Evolutionary conservation across 1,284 basidiomycete species (phyloP).

Genomic region (Meripilus lineatus): DNA sequence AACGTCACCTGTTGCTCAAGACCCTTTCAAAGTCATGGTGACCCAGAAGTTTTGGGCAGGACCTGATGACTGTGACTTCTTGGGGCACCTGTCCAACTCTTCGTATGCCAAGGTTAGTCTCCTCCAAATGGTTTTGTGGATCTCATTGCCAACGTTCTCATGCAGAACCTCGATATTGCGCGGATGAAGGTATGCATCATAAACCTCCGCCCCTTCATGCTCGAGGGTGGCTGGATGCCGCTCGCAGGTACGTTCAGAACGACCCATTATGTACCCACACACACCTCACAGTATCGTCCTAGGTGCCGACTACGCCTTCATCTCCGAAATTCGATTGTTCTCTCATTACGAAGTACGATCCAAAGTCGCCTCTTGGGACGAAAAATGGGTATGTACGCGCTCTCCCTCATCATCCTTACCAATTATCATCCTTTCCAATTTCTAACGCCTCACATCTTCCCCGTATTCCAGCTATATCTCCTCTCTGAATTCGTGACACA

Average conservation of each 20-base stretch:
- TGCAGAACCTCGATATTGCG: slow-evolving; percentile 1
- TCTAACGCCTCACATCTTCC: too few relatives aligned
- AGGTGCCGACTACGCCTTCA: slow-evolving; percentile 63
- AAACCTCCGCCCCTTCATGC: slow-evolving; percentile 6
- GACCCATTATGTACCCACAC: too few relatives aligned
- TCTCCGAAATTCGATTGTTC: slow-evolving; percentile 72
- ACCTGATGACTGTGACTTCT: too few relatives aligned
- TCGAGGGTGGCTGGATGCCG: slow-evolving; percentile 5
- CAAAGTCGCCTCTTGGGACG: slow-evolving; percentile 64
- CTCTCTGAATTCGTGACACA: slow-evolving; percentile 5
- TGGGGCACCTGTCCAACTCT: too few relatives aligned
- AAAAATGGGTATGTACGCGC: slow-evolving; percentile 65
- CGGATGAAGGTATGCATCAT: slow-evolving; percentile 2
- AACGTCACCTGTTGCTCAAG: too few relatives aligned
- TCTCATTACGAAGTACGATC: slow-evolving; percentile 60
- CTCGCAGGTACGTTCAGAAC: slow-evolving; percentile 1
- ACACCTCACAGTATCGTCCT: too few relatives aligned
- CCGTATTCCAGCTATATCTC: slow-evolving; percentile 4
- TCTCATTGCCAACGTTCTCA: too few relatives aligned
- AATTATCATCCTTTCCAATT: background rate
- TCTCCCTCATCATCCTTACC: background rate
- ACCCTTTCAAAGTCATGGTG: too few relatives aligned
- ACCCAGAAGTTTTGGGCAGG: too few relatives aligned
- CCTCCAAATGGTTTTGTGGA: too few relatives aligned
- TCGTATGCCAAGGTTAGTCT: too few relatives aligned